These are phyloP conservation scores for Alternaria atra DNA, from an alignment of 2,329 filamentous ascomycete genomes.

Conservation along the genomic window DNA sequence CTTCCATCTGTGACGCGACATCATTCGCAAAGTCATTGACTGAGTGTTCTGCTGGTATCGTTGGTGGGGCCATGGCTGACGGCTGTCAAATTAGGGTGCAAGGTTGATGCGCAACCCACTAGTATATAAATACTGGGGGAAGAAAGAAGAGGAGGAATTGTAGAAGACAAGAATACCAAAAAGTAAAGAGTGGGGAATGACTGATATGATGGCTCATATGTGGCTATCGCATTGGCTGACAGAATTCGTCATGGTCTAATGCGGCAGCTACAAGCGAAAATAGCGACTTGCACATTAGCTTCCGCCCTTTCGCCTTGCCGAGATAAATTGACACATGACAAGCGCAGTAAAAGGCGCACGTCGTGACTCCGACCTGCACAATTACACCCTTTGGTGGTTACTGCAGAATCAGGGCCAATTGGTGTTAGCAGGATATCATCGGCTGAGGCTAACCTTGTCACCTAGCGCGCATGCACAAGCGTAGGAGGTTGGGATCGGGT, in stretches of 20 bases:
- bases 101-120: not conserved
- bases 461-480: not conserved
- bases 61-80: slow-evolving; percentile 30
- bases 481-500: not conserved
- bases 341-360: slow-evolving; percentile 4
- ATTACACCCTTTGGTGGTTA: not conserved
- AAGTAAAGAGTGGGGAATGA: slow-evolving; percentile 18
- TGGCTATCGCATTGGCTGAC: slow-evolving; percentile 18
- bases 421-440: slow-evolving; percentile 2
- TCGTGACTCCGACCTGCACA: slow-evolving; percentile 15
- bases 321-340: slow-evolving; percentile 14
- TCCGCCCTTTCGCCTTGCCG: slow-evolving; percentile 30
- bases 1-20: slow-evolving; percentile 43
- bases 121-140: not conserved
- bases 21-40: slow-evolving; percentile 33
- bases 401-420: not conserved
- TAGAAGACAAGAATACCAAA: slow-evolving; percentile 9
- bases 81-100: not conserved
- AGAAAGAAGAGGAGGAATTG: not conserved
- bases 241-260: slow-evolving; percentile 17
- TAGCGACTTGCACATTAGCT: slow-evolving; percentile 24
- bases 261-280: slow-evolving; percentile 28
- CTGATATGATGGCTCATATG: slow-evolving; percentile 9
- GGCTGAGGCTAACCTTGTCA: slow-evolving; percentile 11
- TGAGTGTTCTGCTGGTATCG: slow-evolving; percentile 14